These are phyloP conservation scores for Hymenoscyphus scutula DNA, from an alignment of 2,329 filamentous ascomycete species.

Conservation along the genomic window DNA sequence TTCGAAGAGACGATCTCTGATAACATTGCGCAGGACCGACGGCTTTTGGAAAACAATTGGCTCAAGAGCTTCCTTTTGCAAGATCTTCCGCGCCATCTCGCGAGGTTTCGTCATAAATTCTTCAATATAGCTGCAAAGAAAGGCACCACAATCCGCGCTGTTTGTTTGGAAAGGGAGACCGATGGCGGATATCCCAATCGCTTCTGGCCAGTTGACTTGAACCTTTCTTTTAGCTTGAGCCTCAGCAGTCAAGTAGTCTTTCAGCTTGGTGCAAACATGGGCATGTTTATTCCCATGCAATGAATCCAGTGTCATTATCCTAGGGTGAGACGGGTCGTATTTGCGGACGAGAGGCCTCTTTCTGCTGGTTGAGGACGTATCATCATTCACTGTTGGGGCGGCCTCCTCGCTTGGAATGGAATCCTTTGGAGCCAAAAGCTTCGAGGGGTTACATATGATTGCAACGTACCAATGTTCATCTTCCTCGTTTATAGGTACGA, in stretches of 20 bases:
- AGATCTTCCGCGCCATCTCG: conserved; percentile 3
- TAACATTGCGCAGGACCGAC: background rate
- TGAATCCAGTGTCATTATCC: conserved; percentile 10
- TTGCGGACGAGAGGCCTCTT: background rate
- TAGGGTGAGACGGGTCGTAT: background rate
- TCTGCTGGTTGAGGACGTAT: no score
- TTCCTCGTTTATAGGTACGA: conserved; percentile 6
- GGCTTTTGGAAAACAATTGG: background rate
- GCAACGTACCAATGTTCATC: conserved; percentile 9
- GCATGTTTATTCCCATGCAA: background rate
- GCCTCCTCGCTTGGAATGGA: background rate
- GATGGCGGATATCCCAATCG: background rate
- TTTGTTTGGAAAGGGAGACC: conserved; percentile 3
- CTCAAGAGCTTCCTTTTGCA: conserved; percentile 5
- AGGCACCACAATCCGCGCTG: conserved; percentile 8
- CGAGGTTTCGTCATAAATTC: conserved; percentile 8
- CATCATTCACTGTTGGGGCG: no score
- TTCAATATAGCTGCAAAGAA: conserved; percentile 7
- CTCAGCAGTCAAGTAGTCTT: conserved; percentile 1
- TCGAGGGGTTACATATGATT: conserved; percentile 9
- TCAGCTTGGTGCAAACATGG: conserved; percentile 7
- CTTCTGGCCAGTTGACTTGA: background rate
- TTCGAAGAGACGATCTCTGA: conserved; percentile 2
- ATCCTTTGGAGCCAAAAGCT: conserved; percentile 2
- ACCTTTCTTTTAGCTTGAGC: background rate